Evolutionary conservation across 2,329 filamentous ascomycete species (phyloP).

Genomic region (Aspergillus sergii): DNA sequence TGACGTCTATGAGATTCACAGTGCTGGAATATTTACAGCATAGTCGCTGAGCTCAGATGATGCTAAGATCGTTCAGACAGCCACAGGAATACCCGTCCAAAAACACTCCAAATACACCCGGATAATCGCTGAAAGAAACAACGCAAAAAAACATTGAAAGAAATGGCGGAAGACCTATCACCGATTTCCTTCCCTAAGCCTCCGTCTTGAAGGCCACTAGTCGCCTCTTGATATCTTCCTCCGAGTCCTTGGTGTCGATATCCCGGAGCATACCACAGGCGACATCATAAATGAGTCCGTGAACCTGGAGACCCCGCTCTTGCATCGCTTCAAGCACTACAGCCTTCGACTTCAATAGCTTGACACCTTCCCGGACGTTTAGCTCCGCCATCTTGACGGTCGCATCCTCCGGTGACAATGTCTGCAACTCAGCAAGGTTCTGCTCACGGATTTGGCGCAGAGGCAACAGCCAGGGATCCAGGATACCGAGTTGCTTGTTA

Average conservation of each 20-base stretch:
- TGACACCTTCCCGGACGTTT: conserved; percentile 72
- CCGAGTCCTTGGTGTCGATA: conserved; percentile 50
- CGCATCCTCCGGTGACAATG: conserved; percentile 51
- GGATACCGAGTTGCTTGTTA: conserved; percentile 59
- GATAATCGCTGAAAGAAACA: conserved; percentile 5
- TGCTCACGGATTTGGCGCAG: conserved; percentile 57
- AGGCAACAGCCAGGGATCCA: conserved; percentile 65
- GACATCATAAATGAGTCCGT: conserved; percentile 77
- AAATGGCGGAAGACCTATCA: not conserved
- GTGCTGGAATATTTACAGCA: not conserved
- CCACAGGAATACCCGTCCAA: not conserved
- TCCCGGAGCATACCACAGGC: conserved; percentile 57
- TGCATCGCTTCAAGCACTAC: conserved; percentile 70
- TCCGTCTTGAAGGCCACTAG: conserved; percentile 44
- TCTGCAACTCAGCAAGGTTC: conserved; percentile 54
- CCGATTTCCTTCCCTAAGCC: conserved; percentile 10
- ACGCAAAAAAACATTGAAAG: not conserved
- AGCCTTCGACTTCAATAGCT: conserved; percentile 68
- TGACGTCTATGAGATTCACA: not conserved
- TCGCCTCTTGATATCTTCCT: conserved; percentile 42
- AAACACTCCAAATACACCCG: not conserved
- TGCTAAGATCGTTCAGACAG: not conserved
- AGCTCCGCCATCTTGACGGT: conserved; percentile 70
- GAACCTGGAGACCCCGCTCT: conserved; percentile 71
- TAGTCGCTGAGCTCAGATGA: not conserved